Percentiles rank a stretch among this genome's conserved stretches.
Evolutionary conservation across 1,284 basidiomycete genomes (phyloP).

Genomic region (Cerrena zonata): DNA sequence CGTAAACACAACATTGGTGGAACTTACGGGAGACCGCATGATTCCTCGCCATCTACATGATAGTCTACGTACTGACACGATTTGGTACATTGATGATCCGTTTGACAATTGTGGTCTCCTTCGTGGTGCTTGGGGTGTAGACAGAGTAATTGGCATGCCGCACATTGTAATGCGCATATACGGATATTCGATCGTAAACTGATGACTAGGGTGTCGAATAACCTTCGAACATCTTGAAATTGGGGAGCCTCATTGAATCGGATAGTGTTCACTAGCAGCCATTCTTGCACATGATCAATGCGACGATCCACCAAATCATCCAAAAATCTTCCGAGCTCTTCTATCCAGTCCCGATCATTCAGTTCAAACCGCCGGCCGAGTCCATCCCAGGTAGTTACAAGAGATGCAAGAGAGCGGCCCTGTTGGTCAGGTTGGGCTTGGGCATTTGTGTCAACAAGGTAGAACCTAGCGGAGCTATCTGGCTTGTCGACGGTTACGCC

Average conservation of each 20-base stretch:
- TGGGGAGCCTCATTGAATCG: slow-evolving; percentile 40
- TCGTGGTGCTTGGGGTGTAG: slow-evolving; percentile 40
- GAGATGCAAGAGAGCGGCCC: slow-evolving; percentile 25
- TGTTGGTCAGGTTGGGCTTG: slow-evolving; percentile 16
- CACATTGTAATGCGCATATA: slow-evolving; percentile 44
- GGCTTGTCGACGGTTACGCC: slow-evolving; percentile 32
- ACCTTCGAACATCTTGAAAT: slow-evolving; percentile 40
- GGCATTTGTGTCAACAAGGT: slow-evolving; percentile 22
- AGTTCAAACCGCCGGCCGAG: slow-evolving; percentile 26
- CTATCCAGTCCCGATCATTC: slow-evolving; percentile 38
- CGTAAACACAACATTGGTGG: no score
- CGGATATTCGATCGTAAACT: slow-evolving; percentile 42
- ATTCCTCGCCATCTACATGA: slow-evolving; percentile 22
- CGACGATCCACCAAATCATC: slow-evolving; percentile 19
- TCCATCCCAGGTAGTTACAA: slow-evolving; percentile 32
- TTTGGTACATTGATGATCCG: slow-evolving; percentile 40
- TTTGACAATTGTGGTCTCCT: slow-evolving; percentile 43
- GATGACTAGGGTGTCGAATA: slow-evolving; percentile 36
- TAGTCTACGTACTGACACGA: slow-evolving; percentile 40
- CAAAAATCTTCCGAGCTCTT: slow-evolving; percentile 33
- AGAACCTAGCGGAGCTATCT: slow-evolving; percentile 35
- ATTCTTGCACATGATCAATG: slow-evolving; percentile 41
- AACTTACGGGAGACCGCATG: slow-evolving; percentile 44
- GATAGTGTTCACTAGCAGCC: slow-evolving; percentile 44
- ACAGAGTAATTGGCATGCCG: slow-evolving; percentile 43